These are phyloP conservation scores for Rhizopus microsporus DNA, from an alignment of 371 early-diverging fungal genomes.

Conservation along the genomic window DNA sequence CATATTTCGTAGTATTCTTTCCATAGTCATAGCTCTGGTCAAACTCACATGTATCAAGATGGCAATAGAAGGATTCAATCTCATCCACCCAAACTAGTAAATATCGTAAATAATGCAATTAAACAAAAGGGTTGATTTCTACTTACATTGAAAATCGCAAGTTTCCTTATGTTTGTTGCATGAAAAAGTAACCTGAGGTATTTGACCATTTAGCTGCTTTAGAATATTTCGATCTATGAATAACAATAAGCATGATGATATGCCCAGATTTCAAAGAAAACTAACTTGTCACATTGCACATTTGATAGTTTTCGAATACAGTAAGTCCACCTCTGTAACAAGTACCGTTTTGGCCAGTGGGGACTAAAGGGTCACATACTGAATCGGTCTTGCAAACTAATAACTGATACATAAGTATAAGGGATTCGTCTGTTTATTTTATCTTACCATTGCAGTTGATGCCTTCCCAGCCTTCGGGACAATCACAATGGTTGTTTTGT, in stretches of 20 bases:
- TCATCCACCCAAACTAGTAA: slow-evolving; percentile 74
- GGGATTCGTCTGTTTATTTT: neutral
- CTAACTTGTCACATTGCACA: slow-evolving; percentile 90
- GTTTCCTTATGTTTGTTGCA: slow-evolving; percentile 56
- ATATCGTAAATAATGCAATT: slow-evolving; percentile 3
- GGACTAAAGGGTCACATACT: slow-evolving; percentile 76
- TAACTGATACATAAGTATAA: slow-evolving; percentile 1
- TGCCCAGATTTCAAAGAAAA: neutral
- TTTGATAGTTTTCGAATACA: slow-evolving; percentile 77
- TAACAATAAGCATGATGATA: neutral
- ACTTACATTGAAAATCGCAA: slow-evolving; percentile 71
- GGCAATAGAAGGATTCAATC: slow-evolving; percentile 78
- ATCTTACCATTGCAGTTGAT: slow-evolving; percentile 86
- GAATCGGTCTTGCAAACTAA: slow-evolving; percentile 76
- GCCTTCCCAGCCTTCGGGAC: slow-evolving; percentile 90
- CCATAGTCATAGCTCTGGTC: slow-evolving; percentile 39
- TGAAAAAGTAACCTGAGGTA: slow-evolving; percentile 73
- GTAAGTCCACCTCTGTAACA: slow-evolving; percentile 83
- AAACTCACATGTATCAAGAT: slow-evolving; percentile 65
- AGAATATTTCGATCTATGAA: slow-evolving; percentile 59
- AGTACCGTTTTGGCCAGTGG: slow-evolving; percentile 76
- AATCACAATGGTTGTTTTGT: slow-evolving; percentile 64
- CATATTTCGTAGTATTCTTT: slow-evolving; percentile 54
- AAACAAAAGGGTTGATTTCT: neutral
- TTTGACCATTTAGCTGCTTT: slow-evolving; percentile 59